A percentile compares a stretch with the other conserved stretches of the same genome.
phyloP scores from a whole-genome alignment of 345 rosid genomes.

The Anastatica hierochuntica region DNA sequence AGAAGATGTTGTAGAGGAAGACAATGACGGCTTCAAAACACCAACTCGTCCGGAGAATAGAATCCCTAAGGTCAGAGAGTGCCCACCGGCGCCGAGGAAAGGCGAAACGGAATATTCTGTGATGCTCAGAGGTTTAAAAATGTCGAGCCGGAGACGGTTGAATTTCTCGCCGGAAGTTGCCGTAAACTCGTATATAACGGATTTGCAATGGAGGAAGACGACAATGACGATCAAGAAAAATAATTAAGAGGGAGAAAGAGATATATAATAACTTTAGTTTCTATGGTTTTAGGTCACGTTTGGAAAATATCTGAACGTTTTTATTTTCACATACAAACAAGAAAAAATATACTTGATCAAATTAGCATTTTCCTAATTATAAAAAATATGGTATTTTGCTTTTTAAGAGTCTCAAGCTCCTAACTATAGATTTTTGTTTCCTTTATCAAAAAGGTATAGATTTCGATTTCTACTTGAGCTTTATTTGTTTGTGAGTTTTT shows the following conservation, averaged over 20 bases:
- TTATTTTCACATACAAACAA: not conserved
- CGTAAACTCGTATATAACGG: slow-evolving; percentile 6
- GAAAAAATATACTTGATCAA: not conserved
- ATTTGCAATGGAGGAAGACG: slow-evolving; percentile 21
- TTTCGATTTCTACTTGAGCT: no score
- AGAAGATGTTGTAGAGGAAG: not conserved
- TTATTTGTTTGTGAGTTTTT: slow-evolving; percentile 3
- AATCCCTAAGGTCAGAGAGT: slow-evolving; percentile 17
- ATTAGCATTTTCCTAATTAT: not conserved
- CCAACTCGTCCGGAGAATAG: slow-evolving; percentile 26
- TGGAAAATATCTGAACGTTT: slow-evolving; percentile 24
- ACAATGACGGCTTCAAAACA: slow-evolving; percentile 20
- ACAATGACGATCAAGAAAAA: slow-evolving; percentile 22
- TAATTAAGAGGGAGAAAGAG: not conserved
- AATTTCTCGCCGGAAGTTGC: slow-evolving; percentile 3
- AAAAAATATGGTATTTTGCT: no score
- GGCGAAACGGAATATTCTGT: not conserved
- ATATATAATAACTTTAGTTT: not conserved
- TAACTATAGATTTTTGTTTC: not conserved
- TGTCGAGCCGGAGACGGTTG: slow-evolving; percentile 20
- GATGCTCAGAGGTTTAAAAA: not conserved
- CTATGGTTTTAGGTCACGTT: slow-evolving; percentile 16
- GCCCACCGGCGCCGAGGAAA: slow-evolving; percentile 23
- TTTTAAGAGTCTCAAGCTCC: slow-evolving; percentile 7
- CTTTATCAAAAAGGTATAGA: not conserved